Conservation (phyloP, 176 grass and related monocot genomes). For the Phyllostachys edulis region DNA sequence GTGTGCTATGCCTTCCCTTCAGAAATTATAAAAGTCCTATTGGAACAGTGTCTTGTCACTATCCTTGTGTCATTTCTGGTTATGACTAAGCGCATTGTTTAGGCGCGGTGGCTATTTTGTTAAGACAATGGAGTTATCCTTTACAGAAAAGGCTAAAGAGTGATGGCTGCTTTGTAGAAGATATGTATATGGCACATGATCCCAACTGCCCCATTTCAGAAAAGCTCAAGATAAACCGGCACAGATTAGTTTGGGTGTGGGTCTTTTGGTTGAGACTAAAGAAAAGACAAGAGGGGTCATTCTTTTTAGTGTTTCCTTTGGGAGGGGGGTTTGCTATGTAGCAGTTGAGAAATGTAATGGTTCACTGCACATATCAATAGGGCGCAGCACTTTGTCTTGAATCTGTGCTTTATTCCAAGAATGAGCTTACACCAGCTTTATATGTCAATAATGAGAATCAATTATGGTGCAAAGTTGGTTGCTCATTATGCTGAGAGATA, state of each 20-base stretch:
- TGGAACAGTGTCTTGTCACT: constrained; percentile 33
- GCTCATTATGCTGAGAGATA: constrained; percentile 4
- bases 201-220: constrained; percentile 28
- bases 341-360: constrained; percentile 38
- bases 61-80: constrained; percentile 16
- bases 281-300: constrained; percentile 47
- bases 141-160: constrained; percentile 33
- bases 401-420: constrained; percentile 19
- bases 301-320: constrained; percentile 33
- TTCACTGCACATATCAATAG: constrained; percentile 22
- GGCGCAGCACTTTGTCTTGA: constrained; percentile 35
- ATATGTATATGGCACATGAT: constrained; percentile 40
- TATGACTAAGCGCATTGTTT: constrained; percentile 24
- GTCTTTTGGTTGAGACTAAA: constrained; percentile 31
- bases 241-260: not conserved
- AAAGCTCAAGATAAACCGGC: constrained; percentile 1
- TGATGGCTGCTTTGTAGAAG: constrained; percentile 18
- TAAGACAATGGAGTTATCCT: constrained; percentile 37
- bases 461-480: constrained; percentile 14
- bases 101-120: constrained; percentile 25
- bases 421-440: constrained; percentile 16
- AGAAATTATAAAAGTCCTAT: not conserved
- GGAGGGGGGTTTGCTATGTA: constrained; percentile 21
- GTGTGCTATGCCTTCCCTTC: constrained; percentile 20
- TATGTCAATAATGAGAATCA: not conserved